Conservation (phyloP, 345 rosid species). For the Eucalyptus decipiens region DNA sequence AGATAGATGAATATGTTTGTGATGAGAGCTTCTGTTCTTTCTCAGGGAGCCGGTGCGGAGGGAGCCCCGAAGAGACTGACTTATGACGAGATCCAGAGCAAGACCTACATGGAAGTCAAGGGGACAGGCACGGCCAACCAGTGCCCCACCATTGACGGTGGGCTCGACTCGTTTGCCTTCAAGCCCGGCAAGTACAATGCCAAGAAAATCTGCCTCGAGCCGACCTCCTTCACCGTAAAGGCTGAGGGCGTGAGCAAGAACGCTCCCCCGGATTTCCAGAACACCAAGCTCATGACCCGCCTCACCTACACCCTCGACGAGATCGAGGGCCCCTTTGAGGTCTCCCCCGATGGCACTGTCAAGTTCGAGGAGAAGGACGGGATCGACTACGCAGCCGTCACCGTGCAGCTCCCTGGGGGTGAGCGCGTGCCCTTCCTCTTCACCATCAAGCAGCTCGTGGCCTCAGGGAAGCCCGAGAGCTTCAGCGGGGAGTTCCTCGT, state of each 20-base stretch:
- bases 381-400: slow-evolving; percentile 81
- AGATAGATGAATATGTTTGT: neutral
- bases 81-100: slow-evolving; percentile 89
- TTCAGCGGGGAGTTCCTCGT: slow-evolving; percentile 65
- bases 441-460: slow-evolving; percentile 72
- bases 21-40: neutral
- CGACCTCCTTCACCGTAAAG: slow-evolving; percentile 96
- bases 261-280: slow-evolving; percentile 81
- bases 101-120: slow-evolving; percentile 91
- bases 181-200: slow-evolving; percentile 78
- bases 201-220: slow-evolving; percentile 87
- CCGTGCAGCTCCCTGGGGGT: slow-evolving; percentile 79
- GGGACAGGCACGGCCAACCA: slow-evolving; percentile 96
- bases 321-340: slow-evolving; percentile 94
- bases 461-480: slow-evolving; percentile 72
- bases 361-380: slow-evolving; percentile 87
- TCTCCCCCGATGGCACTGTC: slow-evolving; percentile 40
- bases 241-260: slow-evolving; percentile 80
- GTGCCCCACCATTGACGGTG: slow-evolving; percentile 81
- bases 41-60: slow-evolving; percentile 87
- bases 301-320: slow-evolving; percentile 94
- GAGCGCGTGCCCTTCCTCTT: slow-evolving; percentile 91
- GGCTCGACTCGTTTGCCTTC: slow-evolving; percentile 57
- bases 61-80: slow-evolving; percentile 86
- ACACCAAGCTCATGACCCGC: slow-evolving; percentile 97